A percentile compares a stretch with the other conserved stretches of the same genome.
Evolutionary conservation across 148 eudicot genomes (phyloP).

Genomic region (Persicaria tinctoria): DNA sequence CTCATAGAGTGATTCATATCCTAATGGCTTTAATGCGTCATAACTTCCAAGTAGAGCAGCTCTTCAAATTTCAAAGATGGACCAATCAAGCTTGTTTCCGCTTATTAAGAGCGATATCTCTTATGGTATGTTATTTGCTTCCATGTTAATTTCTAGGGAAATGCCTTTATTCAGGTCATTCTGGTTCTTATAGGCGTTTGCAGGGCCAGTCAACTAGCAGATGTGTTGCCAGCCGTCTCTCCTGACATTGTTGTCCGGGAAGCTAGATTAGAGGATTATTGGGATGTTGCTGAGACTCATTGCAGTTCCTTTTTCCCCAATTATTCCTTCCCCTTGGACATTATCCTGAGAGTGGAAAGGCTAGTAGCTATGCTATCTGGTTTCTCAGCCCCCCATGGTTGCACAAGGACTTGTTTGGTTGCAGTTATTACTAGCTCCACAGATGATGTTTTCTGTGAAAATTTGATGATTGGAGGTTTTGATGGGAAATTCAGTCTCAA

Average conservation of each 20-base stretch:
- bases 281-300: constrained; percentile 99
- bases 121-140: background rate
- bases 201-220: constrained; percentile 80
- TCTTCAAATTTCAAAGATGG: background rate
- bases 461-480: constrained; percentile 60
- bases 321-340: constrained; percentile 80
- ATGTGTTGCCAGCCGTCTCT: constrained; percentile 56
- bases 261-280: constrained; percentile 83
- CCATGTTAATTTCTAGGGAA: background rate
- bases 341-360: constrained; percentile 77
- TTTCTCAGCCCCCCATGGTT: constrained; percentile 65
- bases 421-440: constrained; percentile 59
- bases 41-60: background rate
- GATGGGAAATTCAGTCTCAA: constrained; percentile 63
- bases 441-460: constrained; percentile 49
- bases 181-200: constrained; percentile 40
- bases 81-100: background rate
- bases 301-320: constrained; percentile 98
- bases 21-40: background rate
- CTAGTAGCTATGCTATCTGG: constrained; percentile 71
- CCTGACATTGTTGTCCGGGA: constrained; percentile 91
- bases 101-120: background rate
- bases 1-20: background rate
- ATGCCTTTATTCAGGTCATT: constrained; percentile 2
- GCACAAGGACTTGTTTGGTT: constrained; percentile 84